Percentiles rank a stretch among this genome's conserved stretches.
phyloP scores from a whole-genome alignment of 768 basidiomycete genomes.

The Lactarius tabidus region DNA sequence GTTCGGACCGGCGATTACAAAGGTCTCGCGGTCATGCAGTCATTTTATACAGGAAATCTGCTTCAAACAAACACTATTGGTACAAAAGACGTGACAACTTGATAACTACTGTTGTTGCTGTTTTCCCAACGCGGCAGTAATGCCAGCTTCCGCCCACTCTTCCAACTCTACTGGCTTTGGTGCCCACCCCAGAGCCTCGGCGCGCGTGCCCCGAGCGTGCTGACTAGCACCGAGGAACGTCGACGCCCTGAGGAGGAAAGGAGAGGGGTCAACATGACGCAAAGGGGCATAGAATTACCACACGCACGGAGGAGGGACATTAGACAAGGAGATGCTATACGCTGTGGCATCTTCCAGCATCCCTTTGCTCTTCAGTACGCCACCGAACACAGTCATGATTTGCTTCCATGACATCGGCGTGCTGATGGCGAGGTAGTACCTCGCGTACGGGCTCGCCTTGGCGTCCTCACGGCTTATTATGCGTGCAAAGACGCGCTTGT shows the following conservation, averaged over 20 bases:
- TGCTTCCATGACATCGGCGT: slow-evolving; percentile 9
- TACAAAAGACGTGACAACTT: background rate
- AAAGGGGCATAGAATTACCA: no score
- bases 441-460: slow-evolving; percentile 18
- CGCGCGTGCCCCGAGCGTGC: slow-evolving; percentile 3
- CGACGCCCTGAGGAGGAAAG: background rate
- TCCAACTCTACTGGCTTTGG: slow-evolving; percentile 5
- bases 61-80: background rate
- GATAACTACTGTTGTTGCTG: background rate
- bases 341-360: slow-evolving; percentile 8
- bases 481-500: slow-evolving; percentile 11
- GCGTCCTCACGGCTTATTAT: background rate
- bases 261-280: background rate
- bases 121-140: background rate
- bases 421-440: slow-evolving; percentile 15
- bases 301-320: slow-evolving; percentile 6
- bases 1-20: no score
- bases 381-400: slow-evolving; percentile 1
- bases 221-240: slow-evolving; percentile 10
- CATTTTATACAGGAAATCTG: no score
- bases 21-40: no score
- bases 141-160: slow-evolving; percentile 3
- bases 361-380: background rate
- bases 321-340: slow-evolving; percentile 5
- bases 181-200: slow-evolving; percentile 6